Conservation (phyloP, 495 filamentous ascomycete species). For the Choiromyces venosus region DNA sequence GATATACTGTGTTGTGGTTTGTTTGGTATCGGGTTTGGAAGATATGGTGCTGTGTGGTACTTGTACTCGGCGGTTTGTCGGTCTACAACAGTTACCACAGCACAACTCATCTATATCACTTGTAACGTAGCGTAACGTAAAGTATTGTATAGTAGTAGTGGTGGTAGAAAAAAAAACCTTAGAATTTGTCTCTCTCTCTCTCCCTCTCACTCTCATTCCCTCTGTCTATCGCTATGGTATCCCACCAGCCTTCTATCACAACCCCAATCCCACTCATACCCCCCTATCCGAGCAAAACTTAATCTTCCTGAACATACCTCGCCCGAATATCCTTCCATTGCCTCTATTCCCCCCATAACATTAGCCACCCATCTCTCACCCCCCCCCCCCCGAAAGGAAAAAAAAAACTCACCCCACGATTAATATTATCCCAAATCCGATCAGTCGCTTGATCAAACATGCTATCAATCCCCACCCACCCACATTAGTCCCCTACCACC, state of each 20-base stretch:
- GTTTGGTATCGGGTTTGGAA: neutral
- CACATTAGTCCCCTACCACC: neutral
- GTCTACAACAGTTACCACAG: neutral
- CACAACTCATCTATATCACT: neutral
- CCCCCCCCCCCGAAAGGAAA: neutral
- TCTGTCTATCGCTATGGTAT: neutral
- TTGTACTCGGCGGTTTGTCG: neutral
- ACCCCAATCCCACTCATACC: too few species aligned
- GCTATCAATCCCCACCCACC: slow-evolving; percentile 48
- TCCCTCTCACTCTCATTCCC: too few species aligned
- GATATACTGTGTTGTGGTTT: neutral
- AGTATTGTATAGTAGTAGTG: too few species aligned
- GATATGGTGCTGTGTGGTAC: too few species aligned
- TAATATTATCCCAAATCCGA: slow-evolving; percentile 80
- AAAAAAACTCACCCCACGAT: slow-evolving; percentile 69
- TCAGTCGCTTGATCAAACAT: slow-evolving; percentile 70
- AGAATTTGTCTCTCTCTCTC: neutral
- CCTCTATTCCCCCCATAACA: slow-evolving; percentile 55
- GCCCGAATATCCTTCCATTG: slow-evolving; percentile 99
- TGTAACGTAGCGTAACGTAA: neutral
- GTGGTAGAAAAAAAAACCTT: neutral
- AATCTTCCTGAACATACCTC: slow-evolving; percentile 70
- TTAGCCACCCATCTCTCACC: neutral
- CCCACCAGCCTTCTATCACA: neutral
- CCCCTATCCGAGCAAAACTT: too few species aligned